A percentile compares a stretch with the other conserved stretches of the same genome.
phyloP scores from a whole-genome alignment of 2,329 filamentous ascomycete genomes.

The Pyrenochaeta sp. region DNA sequence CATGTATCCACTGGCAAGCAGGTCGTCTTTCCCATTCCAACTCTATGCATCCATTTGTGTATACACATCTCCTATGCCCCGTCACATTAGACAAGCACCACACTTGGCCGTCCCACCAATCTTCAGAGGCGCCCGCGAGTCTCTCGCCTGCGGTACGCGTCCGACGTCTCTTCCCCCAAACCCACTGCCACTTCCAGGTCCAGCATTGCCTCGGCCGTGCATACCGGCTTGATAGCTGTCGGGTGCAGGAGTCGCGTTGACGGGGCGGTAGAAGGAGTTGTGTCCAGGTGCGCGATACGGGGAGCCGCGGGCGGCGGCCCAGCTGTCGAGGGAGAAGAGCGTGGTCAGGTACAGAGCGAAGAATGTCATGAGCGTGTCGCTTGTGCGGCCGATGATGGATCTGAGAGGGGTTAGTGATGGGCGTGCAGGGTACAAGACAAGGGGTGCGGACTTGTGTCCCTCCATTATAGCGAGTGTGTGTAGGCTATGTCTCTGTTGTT shows the following conservation, averaged over 20 bases:
- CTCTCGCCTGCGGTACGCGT: constrained; percentile 28
- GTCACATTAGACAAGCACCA: constrained; percentile 40
- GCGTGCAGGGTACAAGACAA: background rate
- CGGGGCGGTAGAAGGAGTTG: constrained; percentile 35
- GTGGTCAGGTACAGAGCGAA: constrained; percentile 51
- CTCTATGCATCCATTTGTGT: background rate
- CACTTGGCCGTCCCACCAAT: constrained; percentile 36
- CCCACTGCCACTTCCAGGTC: constrained; percentile 18
- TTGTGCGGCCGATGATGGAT: constrained; percentile 8
- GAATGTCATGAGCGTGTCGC: constrained; percentile 41
- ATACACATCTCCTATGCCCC: background rate
- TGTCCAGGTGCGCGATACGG: constrained; percentile 37
- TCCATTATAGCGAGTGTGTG: constrained; percentile 4
- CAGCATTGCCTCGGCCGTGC: constrained; percentile 36
- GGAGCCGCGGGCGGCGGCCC: constrained; percentile 44
- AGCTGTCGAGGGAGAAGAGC: constrained; percentile 49
- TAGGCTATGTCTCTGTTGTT: background rate
- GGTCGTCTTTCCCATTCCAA: background rate
- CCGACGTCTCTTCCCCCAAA: constrained; percentile 26
- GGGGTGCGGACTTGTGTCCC: constrained; percentile 4
- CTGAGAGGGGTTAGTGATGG: constrained; percentile 10
- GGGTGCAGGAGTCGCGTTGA: constrained; percentile 19
- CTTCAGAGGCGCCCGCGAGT: constrained; percentile 37
- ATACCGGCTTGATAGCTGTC: constrained; percentile 43
- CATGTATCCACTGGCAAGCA: too few relatives aligned